Evolutionary conservation across 2,329 filamentous ascomycete species (phyloP).

Genomic region (Colletotrichum liriopes): DNA sequence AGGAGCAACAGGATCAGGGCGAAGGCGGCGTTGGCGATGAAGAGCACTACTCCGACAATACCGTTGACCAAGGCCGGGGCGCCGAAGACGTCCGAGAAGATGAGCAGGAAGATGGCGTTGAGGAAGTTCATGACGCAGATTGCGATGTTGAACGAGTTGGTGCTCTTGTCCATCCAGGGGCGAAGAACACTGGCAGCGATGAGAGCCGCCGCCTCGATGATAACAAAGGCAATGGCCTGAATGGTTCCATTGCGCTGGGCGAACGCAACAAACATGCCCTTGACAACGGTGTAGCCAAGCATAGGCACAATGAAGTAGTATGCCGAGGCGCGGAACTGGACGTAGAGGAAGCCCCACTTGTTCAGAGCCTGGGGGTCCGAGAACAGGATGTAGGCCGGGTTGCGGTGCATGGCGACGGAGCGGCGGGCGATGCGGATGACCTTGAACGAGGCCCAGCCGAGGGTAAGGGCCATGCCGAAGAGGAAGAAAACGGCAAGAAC

Average conservation of each 20-base stretch:
- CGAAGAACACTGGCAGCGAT: slow-evolving; percentile 85
- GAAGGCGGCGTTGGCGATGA: slow-evolving; percentile 88
- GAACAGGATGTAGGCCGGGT: slow-evolving; percentile 96
- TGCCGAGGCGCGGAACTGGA: slow-evolving; percentile 94
- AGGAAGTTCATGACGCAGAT: slow-evolving; percentile 93
- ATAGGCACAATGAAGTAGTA: slow-evolving; percentile 94
- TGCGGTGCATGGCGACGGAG: slow-evolving; percentile 93
- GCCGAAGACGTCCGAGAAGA: slow-evolving; percentile 90
- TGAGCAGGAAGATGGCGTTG: slow-evolving; percentile 88
- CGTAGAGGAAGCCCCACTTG: slow-evolving; percentile 98
- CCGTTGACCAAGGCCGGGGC: slow-evolving; percentile 88
- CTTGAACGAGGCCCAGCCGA: slow-evolving; percentile 91
- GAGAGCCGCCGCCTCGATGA: slow-evolving; percentile 86
- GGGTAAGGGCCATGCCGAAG: slow-evolving; percentile 81
- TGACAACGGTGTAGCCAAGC: slow-evolving; percentile 85
- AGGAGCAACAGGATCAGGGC: slow-evolving; percentile 86
- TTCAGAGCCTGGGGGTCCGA: slow-evolving; percentile 94
- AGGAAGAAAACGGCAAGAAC: slow-evolving; percentile 92
- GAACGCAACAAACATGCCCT: slow-evolving; percentile 90
- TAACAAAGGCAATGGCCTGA: slow-evolving; percentile 85
- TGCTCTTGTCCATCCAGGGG: slow-evolving; percentile 99
- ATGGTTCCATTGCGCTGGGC: slow-evolving; percentile 79
- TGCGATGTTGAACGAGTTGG: slow-evolving; percentile 95
- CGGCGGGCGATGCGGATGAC: slow-evolving; percentile 91
- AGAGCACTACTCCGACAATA: slow-evolving; percentile 91